Percentiles rank a stretch among this genome's conserved stretches.
These are phyloP conservation scores for Penicillium daleae DNA, from an alignment of 495 filamentous ascomycete species.

Conservation along the genomic window DNA sequence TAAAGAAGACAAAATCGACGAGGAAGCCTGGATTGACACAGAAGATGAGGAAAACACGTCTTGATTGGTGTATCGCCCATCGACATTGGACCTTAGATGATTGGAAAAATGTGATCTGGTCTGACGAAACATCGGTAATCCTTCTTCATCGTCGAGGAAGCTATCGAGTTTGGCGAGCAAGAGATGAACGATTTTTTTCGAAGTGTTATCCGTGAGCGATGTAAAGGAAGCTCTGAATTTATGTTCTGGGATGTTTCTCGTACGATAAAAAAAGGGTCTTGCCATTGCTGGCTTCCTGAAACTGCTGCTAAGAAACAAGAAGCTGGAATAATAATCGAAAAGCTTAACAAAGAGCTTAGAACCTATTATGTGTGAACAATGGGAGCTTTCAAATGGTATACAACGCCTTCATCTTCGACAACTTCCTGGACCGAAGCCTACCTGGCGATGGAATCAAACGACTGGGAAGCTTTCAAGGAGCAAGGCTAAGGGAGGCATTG, in stretches of 20 bases:
- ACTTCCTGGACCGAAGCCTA: not conserved
- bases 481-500: not conserved
- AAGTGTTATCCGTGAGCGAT: no score
- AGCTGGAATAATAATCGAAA: not conserved
- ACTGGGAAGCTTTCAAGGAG: not conserved
- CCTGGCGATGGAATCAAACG: not conserved
- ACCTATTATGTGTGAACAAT: not conserved
- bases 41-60: not conserved
- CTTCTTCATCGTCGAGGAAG: no score
- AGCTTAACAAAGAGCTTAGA: not conserved
- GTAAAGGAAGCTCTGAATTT: no score
- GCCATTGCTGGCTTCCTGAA: not conserved
- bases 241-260: no score
- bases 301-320: not conserved
- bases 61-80: not conserved
- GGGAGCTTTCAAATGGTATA: not conserved
- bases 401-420: not conserved
- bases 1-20: not conserved
- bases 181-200: no score
- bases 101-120: no score
- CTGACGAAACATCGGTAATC: no score
- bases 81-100: not conserved
- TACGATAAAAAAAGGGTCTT: no score
- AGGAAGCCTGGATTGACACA: not conserved
- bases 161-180: no score